These are phyloP conservation scores for Triticum aestivum DNA, from an alignment of 176 grass and related monocot genomes.

Conservation along the genomic window IWGSC_CS_RefSeq_v2.1 NC_057808.1:565216297-565216796, in stretches of 20 bases:
- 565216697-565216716: conserved; percentile 86
- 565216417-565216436: not conserved
- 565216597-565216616: not conserved
- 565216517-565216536: no score
- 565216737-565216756: no score
- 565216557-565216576: no score
- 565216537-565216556: no score
- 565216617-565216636: conserved; percentile 42
- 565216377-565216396: not conserved
- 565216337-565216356: not conserved
- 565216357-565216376: not conserved
- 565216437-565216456: not conserved
- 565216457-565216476: no score
- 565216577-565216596: not conserved
- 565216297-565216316: not conserved
- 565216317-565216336: not conserved
- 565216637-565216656: conserved; percentile 69
- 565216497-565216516: conserved; percentile 8
- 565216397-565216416: not conserved
- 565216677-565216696: conserved; percentile 57
- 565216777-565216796: no score
- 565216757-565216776: no score
- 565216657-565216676: conserved; percentile 72
- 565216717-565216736: not conserved
- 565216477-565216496: not conserved